A percentile compares a stretch with the other conserved stretches of the same genome.
Conservation (phyloP, 2,329 filamentous ascomycete genomes). For the Dactylellina parvicollis region DNA sequence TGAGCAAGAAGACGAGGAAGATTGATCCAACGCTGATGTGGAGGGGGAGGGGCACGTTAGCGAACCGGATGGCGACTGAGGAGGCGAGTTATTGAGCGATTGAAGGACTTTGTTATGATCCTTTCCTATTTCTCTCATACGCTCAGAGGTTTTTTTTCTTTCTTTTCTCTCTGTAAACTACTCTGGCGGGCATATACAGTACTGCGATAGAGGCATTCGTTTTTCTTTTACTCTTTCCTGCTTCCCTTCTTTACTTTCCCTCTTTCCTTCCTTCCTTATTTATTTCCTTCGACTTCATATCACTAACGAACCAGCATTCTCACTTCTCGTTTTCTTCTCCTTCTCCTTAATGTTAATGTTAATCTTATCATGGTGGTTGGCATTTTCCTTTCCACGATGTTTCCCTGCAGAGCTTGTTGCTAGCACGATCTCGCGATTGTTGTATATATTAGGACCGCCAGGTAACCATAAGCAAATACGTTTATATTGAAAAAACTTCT, state of each 20-base stretch:
- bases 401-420: not conserved
- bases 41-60: conserved; percentile 69
- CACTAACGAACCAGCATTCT: not conserved
- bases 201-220: conserved; percentile 4
- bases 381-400: not conserved
- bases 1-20: conserved; percentile 68
- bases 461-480: not conserved
- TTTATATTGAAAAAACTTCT: too few species aligned
- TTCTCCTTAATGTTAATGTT: conserved; percentile 4
- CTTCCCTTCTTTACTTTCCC: not conserved
- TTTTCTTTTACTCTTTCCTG: not conserved
- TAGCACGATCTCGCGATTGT: conserved; percentile 7
- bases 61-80: conserved; percentile 64
- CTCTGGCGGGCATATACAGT: conserved; percentile 3
- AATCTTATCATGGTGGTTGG: not conserved
- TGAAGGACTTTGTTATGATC: not conserved
- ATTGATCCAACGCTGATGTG: conserved; percentile 71
- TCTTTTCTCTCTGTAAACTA: not conserved
- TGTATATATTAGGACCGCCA: not conserved
- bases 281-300: not conserved
- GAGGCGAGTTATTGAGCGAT: conserved; percentile 61
- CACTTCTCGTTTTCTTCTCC: not conserved
- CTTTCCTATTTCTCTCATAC: not conserved
- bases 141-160: too few species aligned
- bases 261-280: not conserved